These are phyloP conservation scores for Fraxinus quadrangulata DNA, from an alignment of 257 asterid species.

Conservation along the genomic window DNA sequence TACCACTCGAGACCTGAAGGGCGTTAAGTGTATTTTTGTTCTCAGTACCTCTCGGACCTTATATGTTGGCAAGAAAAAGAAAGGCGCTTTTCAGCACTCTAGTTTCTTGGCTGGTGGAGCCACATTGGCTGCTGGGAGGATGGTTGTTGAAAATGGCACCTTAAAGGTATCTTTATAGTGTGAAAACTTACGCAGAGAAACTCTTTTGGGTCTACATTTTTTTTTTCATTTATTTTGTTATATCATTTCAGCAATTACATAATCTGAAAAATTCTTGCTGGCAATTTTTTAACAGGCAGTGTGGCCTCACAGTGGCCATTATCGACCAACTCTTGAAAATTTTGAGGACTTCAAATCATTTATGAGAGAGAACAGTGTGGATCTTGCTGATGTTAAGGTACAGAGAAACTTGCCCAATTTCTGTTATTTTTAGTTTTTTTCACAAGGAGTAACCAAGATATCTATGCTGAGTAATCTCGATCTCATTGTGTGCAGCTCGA, in stretches of 20 bases:
- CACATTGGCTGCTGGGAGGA: constrained; percentile 67
- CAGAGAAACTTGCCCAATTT: neutral
- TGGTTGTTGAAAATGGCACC: constrained; percentile 54
- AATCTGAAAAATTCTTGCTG: neutral
- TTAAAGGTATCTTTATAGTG: constrained; percentile 35
- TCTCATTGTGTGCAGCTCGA: constrained; percentile 34
- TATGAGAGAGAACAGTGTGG: constrained; percentile 49
- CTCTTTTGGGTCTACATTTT: neutral
- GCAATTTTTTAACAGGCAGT: constrained; percentile 36
- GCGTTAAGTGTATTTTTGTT: constrained; percentile 62
- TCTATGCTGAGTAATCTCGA: constrained; percentile 13
- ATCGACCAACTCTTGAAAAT: constrained; percentile 61
- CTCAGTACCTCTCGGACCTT: constrained; percentile 52
- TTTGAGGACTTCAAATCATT: constrained; percentile 57
- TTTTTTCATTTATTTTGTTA: neutral
- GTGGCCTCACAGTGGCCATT: constrained; percentile 83
- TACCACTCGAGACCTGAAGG: constrained; percentile 41
- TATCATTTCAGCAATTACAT: neutral
- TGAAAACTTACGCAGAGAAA: neutral
- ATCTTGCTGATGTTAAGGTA: constrained; percentile 63
- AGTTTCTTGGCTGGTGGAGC: constrained; percentile 78
- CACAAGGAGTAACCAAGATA: neutral
- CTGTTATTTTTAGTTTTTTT: neutral
- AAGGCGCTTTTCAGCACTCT: constrained; percentile 70
- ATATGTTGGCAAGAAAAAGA: constrained; percentile 57